These are phyloP conservation scores for Colletotrichum gigasporum DNA, from an alignment of 2,329 filamentous ascomycete species.

Conservation along the genomic window DNA sequence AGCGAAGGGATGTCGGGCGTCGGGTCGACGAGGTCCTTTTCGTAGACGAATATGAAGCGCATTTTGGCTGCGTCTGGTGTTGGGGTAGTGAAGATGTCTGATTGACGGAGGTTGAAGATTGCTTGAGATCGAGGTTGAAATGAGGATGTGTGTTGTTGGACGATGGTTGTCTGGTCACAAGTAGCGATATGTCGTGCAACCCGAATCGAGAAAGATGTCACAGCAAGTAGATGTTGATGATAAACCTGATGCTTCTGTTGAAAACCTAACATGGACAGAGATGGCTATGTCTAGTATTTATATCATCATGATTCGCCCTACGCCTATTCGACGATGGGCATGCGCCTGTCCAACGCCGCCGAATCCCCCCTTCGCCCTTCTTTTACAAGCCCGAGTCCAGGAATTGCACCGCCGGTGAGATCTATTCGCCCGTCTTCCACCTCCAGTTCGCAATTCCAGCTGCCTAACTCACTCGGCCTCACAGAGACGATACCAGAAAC, in stretches of 20 bases:
- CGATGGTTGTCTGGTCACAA: too few relatives aligned
- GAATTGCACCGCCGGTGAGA: not conserved
- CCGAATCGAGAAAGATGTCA: too few relatives aligned
- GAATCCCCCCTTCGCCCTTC: too few relatives aligned
- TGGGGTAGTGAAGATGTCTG: not conserved
- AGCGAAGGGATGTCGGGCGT: constrained; percentile 48
- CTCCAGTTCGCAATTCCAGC: not conserved
- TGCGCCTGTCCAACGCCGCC: too few relatives aligned
- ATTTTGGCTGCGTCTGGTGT: not conserved
- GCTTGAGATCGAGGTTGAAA: not conserved
- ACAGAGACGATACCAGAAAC: not conserved
- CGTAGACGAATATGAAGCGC: constrained; percentile 7
- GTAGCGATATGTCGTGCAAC: too few relatives aligned
- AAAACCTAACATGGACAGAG: too few relatives aligned
- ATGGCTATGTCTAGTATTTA: too few relatives aligned
- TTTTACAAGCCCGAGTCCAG: not conserved
- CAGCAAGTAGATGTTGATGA: too few relatives aligned
- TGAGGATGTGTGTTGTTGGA: too few relatives aligned
- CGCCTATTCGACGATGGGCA: not conserved
- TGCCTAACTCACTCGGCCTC: not conserved
- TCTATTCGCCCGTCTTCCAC: not conserved
- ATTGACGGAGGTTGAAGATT: not conserved
- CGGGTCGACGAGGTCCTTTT: constrained; percentile 13
- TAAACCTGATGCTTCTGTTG: too few relatives aligned
- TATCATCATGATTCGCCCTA: not conserved